Evolutionary conservation across 2,329 filamentous ascomycete species (phyloP).

Genomic region (Phaeosphaeria sp.): DNA sequence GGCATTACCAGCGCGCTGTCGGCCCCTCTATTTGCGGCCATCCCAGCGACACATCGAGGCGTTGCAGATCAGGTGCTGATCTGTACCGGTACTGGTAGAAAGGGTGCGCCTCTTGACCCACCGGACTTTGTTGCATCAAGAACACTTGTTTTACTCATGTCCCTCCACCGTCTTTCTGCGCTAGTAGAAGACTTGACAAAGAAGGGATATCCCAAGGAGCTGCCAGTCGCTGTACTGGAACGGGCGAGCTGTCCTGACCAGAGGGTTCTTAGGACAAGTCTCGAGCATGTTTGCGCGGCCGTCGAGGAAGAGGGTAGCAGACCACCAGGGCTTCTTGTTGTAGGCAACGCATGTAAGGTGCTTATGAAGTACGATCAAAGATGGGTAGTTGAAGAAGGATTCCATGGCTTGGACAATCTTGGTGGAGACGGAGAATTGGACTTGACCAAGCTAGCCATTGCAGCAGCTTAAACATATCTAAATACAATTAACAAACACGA

Average conservation of each 20-base stretch:
- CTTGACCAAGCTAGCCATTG: slow-evolving; percentile 18
- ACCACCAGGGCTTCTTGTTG: slow-evolving; percentile 86
- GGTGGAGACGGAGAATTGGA: slow-evolving; percentile 29
- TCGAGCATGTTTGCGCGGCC: slow-evolving; percentile 78
- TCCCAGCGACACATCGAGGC: slow-evolving; percentile 87
- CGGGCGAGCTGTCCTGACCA: slow-evolving; percentile 94
- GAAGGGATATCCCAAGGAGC: slow-evolving; percentile 71
- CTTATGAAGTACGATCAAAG: slow-evolving; percentile 67
- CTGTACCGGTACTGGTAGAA: slow-evolving; percentile 95
- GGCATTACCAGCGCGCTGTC: slow-evolving; percentile 89
- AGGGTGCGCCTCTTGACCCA: slow-evolving; percentile 81
- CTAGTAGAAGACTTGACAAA: slow-evolving; percentile 71
- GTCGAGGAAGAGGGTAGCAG: slow-evolving; percentile 88
- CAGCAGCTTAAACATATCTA: background rate
- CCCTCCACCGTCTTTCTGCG: slow-evolving; percentile 79
- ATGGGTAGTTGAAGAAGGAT: slow-evolving; percentile 90
- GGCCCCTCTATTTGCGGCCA: slow-evolving; percentile 85
- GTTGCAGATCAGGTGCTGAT: slow-evolving; percentile 92
- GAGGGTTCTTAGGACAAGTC: slow-evolving; percentile 85
- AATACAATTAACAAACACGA: too few species aligned
- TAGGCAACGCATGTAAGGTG: slow-evolving; percentile 83
- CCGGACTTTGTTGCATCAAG: slow-evolving; percentile 77
- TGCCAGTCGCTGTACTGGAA: slow-evolving; percentile 92
- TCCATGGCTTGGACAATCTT: slow-evolving; percentile 69
- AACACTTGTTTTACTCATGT: slow-evolving; percentile 95